Base-by-base conservation (phyloP, 257 asterid genomes). In the Linderniella brevidens region DNA sequence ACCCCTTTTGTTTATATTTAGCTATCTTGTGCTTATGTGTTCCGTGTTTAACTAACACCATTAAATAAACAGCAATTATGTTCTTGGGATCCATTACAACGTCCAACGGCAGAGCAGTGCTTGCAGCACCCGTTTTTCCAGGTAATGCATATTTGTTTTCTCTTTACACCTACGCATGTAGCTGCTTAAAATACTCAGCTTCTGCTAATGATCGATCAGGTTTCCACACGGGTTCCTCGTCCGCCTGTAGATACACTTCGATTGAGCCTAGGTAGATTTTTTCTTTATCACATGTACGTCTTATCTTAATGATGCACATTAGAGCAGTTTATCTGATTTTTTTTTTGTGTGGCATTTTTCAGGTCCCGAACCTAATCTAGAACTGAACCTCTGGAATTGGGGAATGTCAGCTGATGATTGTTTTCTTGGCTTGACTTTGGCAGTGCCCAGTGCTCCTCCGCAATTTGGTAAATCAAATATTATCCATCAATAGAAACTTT, bases 101-200 rank as follows among this genome's bases (percentile, higher is more conserved):
- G 97, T 65, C 95, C 93, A 45, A 73, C 95, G 11, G 97, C 97
- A 42, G 95, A 87, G 35, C 88, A 83, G 48, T 87, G 97, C 68
- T 70, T 87, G 71, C 84, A 76, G 62, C 95, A 83, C 58, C 92
- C 92, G 0, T 87, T 87, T 67, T 87, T 87, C 64, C 79, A 80
- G 41, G 95, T 87, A 78, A 64, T 39, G 13, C 48, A 60, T 49
- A n/a, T 61, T n/a, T 48, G 29, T 39, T 58, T 57, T 41, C 37
- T 59, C 37, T 52, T 40, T 29, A 47, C 55, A 18, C 45, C 55
- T n/a, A 43, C 43, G 9, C 14, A 41, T 37, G 37, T 56, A 32
- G 58, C 37, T 59, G 38, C 56, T 67, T 71, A 62, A 68, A 59
- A 44, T 71, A 54, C 58, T 56, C 52, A 25, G 6, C 32, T 25